Conservation (phyloP, 129 eudicot species). For the Chrysanthemum lavandulifolium region DNA sequence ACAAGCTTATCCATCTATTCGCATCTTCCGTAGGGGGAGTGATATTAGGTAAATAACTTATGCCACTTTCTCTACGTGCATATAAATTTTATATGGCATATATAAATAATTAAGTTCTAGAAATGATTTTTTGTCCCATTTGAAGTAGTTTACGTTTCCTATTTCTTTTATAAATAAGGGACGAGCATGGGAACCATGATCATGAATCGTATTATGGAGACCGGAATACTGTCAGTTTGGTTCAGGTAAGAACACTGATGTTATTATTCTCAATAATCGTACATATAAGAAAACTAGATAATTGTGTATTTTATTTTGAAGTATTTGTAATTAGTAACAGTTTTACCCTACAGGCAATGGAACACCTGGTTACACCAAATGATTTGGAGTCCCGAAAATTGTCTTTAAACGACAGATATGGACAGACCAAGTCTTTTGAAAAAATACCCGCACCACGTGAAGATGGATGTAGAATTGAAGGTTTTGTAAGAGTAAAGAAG, state of each 20-base stretch:
- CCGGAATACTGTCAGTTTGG: slow-evolving; percentile 81
- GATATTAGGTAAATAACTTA: slow-evolving; percentile 29
- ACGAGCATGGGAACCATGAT: slow-evolving; percentile 61
- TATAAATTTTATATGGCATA: no score
- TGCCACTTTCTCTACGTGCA: not conserved
- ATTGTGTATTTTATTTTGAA: not conserved
- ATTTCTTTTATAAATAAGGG: slow-evolving; percentile 39
- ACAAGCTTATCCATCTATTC: slow-evolving; percentile 93
- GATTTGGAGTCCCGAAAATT: slow-evolving; percentile 32
- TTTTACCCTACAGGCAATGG: slow-evolving; percentile 28
- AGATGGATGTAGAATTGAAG: slow-evolving; percentile 93
- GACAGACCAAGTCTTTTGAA: slow-evolving; percentile 24
- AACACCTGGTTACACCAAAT: slow-evolving; percentile 56
- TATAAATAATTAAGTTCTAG: no score
- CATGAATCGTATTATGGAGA: slow-evolving; percentile 95
- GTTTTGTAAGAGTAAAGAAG: slow-evolving; percentile 81
- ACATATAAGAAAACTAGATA: not conserved
- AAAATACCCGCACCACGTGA: slow-evolving; percentile 61
- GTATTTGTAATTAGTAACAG: slow-evolving; percentile 19
- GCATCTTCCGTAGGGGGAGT: slow-evolving; percentile 81
- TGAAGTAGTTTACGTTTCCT: slow-evolving; percentile 2
- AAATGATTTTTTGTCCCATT: not conserved
- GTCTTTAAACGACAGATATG: slow-evolving; percentile 20
- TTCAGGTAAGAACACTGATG: slow-evolving; percentile 45
- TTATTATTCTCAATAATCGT: not conserved